phyloP scores from a whole-genome alignment of 345 rosid species.

The Pistacia atlantica region DNA sequence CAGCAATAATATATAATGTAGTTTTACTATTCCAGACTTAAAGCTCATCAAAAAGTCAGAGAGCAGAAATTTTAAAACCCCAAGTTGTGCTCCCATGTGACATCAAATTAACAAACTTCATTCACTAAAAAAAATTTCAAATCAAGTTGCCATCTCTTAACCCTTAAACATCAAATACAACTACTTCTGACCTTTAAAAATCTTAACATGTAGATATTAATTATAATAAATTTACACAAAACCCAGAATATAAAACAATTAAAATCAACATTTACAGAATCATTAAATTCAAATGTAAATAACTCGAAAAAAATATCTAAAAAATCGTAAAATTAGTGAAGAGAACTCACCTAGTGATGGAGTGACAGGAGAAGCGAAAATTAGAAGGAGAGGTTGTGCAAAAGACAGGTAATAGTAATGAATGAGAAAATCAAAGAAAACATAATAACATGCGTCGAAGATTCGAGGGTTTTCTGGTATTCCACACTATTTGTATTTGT shows the following conservation, averaged over 20 bases:
- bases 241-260: neutral
- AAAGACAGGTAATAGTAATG: neutral
- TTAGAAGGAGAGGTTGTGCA: no score
- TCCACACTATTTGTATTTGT: neutral
- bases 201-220: neutral
- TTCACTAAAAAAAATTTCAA: neutral
- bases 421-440: neutral
- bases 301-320: no score
- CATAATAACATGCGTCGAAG: neutral
- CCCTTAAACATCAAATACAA: neutral
- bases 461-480: constrained; percentile 9
- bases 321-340: neutral
- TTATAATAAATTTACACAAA: neutral
- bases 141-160: neutral
- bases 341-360: no score
- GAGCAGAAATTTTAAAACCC: neutral
- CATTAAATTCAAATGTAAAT: neutral
- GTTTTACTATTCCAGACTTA: neutral
- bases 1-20: neutral
- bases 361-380: no score
- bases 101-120: neutral
- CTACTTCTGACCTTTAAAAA: neutral
- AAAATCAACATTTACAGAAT: neutral
- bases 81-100: neutral
- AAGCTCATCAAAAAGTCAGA: neutral